These are phyloP conservation scores for Plectosphaerella sp. DNA, from an alignment of 2,329 filamentous ascomycete species.

Conservation along the genomic window DNA sequence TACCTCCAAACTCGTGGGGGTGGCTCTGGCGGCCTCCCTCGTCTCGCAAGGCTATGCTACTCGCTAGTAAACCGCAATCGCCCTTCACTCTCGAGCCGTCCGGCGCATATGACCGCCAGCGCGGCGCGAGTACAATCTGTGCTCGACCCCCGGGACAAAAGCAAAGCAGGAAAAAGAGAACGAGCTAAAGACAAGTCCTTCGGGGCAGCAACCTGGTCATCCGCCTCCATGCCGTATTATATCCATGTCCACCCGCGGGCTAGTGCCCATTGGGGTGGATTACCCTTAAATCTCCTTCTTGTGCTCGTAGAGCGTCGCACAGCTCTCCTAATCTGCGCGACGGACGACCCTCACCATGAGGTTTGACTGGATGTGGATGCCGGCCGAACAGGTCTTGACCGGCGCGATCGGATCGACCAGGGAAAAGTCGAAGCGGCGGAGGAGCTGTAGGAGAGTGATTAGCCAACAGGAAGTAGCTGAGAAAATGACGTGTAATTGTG, in stretches of 20 bases:
- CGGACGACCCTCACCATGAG: slow-evolving; percentile 20
- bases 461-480: slow-evolving; percentile 1
- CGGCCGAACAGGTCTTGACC: slow-evolving; percentile 25
- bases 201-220: neutral
- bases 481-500: too few relatives aligned
- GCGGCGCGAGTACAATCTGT: neutral
- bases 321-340: neutral
- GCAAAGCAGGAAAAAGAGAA: neutral
- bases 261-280: neutral
- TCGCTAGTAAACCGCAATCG: too few relatives aligned
- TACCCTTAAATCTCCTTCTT: neutral
- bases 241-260: neutral
- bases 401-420: slow-evolving; percentile 23
- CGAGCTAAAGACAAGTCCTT: neutral
- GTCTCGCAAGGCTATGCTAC: too few relatives aligned
- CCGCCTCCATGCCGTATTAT: neutral
- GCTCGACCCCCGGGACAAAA: neutral
- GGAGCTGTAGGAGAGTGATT: slow-evolving; percentile 15
- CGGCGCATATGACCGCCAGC: too few relatives aligned
- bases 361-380: slow-evolving; percentile 27
- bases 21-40: too few relatives aligned
- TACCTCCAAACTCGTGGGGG: too few relatives aligned
- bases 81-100: too few relatives aligned
- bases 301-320: neutral
- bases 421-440: slow-evolving; percentile 25